These are phyloP conservation scores for Niveomyces coronatus DNA, from an alignment of 2,329 filamentous ascomycete genomes.

Conservation along the genomic window DNA sequence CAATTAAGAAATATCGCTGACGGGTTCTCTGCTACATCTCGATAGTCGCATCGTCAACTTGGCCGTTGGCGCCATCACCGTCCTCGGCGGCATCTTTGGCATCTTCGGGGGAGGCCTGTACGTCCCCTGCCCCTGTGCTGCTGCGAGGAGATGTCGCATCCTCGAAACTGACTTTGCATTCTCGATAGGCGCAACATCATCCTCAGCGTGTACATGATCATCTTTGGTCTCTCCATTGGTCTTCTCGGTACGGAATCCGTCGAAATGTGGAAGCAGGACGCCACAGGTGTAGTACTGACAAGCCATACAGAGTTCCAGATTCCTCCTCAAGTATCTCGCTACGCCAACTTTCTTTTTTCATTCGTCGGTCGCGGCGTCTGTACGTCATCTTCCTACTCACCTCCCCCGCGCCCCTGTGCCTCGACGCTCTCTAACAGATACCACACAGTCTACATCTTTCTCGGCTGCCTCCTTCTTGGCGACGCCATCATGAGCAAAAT, in stretches of 20 bases:
- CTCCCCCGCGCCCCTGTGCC: too few relatives aligned
- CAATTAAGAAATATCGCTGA: too few relatives aligned
- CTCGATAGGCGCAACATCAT: conserved; percentile 45
- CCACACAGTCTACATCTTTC: conserved; percentile 80
- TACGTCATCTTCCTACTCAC: conserved; percentile 45
- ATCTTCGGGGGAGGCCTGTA: conserved; percentile 55
- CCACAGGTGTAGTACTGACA: conserved; percentile 14
- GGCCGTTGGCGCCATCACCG: conserved; percentile 74
- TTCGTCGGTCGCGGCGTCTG: conserved; percentile 92
- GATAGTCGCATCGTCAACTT: conserved; percentile 95
- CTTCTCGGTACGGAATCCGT: conserved; percentile 41
- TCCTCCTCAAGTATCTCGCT: conserved; percentile 81
- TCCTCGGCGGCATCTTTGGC: conserved; percentile 70
- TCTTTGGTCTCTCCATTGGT: conserved; percentile 74
- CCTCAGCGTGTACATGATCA: conserved; percentile 75
- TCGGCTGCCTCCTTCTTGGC: conserved; percentile 76
- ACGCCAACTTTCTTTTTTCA: conserved; percentile 95
- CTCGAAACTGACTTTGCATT: background rate
- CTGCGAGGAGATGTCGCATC: background rate
- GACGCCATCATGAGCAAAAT: conserved; percentile 57
- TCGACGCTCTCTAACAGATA: conserved; percentile 7
- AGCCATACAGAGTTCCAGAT: conserved; percentile 70
- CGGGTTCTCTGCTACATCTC: too few relatives aligned
- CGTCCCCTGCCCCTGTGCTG: conserved; percentile 27
- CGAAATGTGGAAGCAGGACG: background rate